These are phyloP conservation scores for Didymella arachidicola DNA, from an alignment of 2,329 filamentous ascomycete species.

Conservation along the genomic window DNA sequence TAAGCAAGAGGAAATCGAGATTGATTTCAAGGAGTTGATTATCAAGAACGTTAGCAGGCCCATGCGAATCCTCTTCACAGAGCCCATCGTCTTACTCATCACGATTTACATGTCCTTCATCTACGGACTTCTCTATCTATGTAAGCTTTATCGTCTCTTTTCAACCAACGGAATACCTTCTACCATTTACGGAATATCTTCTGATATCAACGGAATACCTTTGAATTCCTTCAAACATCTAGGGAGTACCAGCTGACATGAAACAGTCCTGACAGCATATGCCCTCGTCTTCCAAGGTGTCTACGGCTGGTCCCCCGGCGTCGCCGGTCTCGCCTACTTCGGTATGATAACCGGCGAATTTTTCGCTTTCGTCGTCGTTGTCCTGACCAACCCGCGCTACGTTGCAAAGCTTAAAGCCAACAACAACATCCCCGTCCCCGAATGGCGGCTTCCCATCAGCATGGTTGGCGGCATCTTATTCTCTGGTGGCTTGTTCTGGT, in stretches of 20 bases:
- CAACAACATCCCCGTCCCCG: constrained; percentile 61
- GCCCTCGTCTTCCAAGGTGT: constrained; percentile 78
- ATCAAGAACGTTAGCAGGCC: constrained; percentile 62
- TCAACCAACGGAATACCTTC: neutral
- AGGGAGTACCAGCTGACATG: neutral
- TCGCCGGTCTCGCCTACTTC: constrained; percentile 82
- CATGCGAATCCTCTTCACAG: constrained; percentile 58
- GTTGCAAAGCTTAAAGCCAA: constrained; percentile 56
- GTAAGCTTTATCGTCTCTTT: neutral
- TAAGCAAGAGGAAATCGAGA: constrained; percentile 63
- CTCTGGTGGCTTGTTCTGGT: constrained; percentile 30
- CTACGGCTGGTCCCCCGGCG: constrained; percentile 73
- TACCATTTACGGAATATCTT: neutral
- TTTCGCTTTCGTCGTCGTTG: constrained; percentile 70
- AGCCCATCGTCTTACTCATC: constrained; percentile 59
- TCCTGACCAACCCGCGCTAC: constrained; percentile 71
- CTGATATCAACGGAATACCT: too few relatives aligned
- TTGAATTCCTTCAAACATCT: too few relatives aligned
- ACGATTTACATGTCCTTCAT: constrained; percentile 57
- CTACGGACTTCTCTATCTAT: constrained; percentile 32
- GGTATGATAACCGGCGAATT: constrained; percentile 81
- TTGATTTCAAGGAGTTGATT: constrained; percentile 59
- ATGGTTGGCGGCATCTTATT: constrained; percentile 61
- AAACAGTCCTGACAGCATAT: constrained; percentile 79
- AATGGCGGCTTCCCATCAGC: constrained; percentile 65